Base-by-base conservation (phyloP, 345 rosid species). In the Jatropha curcas region DNA sequence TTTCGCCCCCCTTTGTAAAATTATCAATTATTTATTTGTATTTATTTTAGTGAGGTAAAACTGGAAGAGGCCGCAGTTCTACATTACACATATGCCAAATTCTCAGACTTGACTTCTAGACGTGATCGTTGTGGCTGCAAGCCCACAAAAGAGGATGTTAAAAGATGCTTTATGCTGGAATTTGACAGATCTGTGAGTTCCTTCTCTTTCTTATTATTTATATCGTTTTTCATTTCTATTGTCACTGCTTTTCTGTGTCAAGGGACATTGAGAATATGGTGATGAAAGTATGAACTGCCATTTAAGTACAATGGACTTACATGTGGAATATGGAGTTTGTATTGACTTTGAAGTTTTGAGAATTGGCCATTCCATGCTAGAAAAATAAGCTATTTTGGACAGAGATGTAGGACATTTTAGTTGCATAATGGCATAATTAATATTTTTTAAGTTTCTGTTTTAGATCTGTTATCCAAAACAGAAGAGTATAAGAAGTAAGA, bases 121-220 rank as follows among this genome's bases (percentile, higher is more conserved):
- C 96, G 91, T 73, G 90, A 91, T 86, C 98, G 98, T n/a, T 92
- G 98, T 81, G 96, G 97, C 81, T 95, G 96, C 91, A 95, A 95
- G 77, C 99, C 98, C 60, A 95, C 97, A 34, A 95, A 86, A 75
- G 96, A 87, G 51, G 99, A 91, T 86, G 92, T 95, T 57, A 91
- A 87, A 79, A 89, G 98, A 80, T 95, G 99, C 86, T 91, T 95
- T 84, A 92, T 95, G 96, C 68, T 95, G 86, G 96, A 95, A 77
- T 95, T 92, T 72, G 99, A 95, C 79, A 91, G 99, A 88, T 83
- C 90, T 75, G 99, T 95, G 82, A 86, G 97, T 92, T 77, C 74
- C 11, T 41, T 25, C 14, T 22, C 4, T 39, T 52, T 17, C n/a
- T 22, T 2, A 43, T 9, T 25, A 13, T 46, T n/a, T 24, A 0